These are phyloP conservation scores for Tricholoma hemisulphureum DNA, from an alignment of 768 basidiomycete genomes.

Conservation along the genomic window DNA sequence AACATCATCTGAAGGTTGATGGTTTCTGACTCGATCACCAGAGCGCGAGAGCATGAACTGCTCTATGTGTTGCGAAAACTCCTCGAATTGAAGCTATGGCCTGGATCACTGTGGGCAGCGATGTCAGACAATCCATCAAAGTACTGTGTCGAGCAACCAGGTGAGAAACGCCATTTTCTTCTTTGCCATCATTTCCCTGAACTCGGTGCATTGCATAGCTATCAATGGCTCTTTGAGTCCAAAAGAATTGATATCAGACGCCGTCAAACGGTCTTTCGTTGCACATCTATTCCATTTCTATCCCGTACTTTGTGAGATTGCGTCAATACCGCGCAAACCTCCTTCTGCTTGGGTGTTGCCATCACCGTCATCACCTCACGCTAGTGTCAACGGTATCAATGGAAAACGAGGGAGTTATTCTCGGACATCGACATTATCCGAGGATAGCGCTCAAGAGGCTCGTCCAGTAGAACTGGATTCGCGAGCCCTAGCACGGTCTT, in stretches of 20 bases:
- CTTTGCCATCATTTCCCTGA: background rate
- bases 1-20: background rate
- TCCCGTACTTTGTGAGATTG: constrained; percentile 73
- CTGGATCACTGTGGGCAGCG: constrained; percentile 76
- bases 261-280: constrained; percentile 68
- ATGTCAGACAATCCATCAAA: constrained; percentile 62
- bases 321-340: constrained; percentile 63
- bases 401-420: constrained; percentile 10
- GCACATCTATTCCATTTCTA: constrained; percentile 93
- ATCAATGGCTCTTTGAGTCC: constrained; percentile 46
- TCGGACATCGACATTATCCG: constrained; percentile 5
- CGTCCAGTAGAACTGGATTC: constrained; percentile 59
- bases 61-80: constrained; percentile 81
- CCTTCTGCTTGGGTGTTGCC: constrained; percentile 64
- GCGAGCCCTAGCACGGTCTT: constrained; percentile 60
- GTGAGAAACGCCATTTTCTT: constrained; percentile 32
- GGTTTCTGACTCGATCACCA: constrained; percentile 23
- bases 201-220: constrained; percentile 25
- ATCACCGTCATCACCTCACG: constrained; percentile 7
- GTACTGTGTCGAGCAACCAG: constrained; percentile 53
- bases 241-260: constrained; percentile 60
- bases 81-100: constrained; percentile 67
- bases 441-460: constrained; percentile 19
- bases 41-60: constrained; percentile 86
- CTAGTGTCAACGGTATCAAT: constrained; percentile 3